Conservation (phyloP, 345 rosid species). For the Populus tremula region DNA sequence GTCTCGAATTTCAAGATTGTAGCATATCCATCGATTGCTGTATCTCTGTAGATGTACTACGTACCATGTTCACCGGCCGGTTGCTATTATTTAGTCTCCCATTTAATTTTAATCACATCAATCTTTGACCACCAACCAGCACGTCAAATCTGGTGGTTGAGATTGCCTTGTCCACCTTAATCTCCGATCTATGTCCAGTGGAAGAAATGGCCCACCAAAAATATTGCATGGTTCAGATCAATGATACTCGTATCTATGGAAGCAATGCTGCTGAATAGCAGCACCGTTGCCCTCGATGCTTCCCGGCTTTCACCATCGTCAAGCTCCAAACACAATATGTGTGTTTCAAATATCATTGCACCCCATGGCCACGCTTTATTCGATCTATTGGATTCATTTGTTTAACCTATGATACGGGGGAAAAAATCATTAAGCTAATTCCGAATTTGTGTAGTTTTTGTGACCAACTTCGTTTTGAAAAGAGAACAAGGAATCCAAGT, state of each 20-base stretch:
- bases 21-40: background rate
- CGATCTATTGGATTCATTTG: background rate
- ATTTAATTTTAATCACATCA: constrained; percentile 12
- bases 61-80: background rate
- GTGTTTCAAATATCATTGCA: background rate
- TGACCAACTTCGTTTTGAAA: background rate
- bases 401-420: background rate
- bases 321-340: background rate
- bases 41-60: background rate
- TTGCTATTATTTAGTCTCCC: background rate
- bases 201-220: constrained; percentile 17
- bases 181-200: constrained; percentile 14
- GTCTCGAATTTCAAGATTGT: background rate
- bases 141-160: constrained; percentile 19
- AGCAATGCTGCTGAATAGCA: constrained; percentile 25
- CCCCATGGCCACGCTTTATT: background rate
- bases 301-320: constrained; percentile 11
- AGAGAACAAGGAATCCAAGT: background rate
- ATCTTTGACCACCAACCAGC: constrained; percentile 11
- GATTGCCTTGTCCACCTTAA: constrained; percentile 4
- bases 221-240: background rate
- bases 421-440: background rate
- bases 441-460: background rate
- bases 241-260: background rate
- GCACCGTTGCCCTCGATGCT: constrained; percentile 19